Conservation (phyloP, 768 basidiomycete genomes). For the Mycena leptocephala region DNA sequence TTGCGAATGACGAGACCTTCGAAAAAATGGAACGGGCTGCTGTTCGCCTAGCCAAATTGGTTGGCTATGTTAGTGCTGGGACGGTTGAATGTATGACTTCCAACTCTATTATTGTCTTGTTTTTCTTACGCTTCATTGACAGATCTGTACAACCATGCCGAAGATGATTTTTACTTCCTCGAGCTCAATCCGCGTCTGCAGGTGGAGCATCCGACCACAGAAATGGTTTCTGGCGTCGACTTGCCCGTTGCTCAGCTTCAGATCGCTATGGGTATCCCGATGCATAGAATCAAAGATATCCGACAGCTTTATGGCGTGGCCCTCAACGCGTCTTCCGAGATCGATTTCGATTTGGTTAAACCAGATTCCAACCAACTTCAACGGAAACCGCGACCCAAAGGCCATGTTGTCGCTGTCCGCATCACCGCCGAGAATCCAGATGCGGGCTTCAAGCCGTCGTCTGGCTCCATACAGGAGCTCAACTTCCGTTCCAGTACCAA, state of each 20-base stretch:
- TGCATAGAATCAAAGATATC: constrained; percentile 96
- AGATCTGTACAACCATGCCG: constrained; percentile 96
- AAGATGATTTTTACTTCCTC: constrained; percentile 97
- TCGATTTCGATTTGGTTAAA: constrained; percentile 96
- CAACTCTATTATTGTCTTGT: constrained; percentile 27
- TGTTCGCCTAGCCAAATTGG: constrained; percentile 98
- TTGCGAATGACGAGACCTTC: constrained; percentile 92
- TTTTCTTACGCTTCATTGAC: constrained; percentile 19
- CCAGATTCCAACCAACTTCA: constrained; percentile 92
- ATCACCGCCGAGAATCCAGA: constrained; percentile 99
- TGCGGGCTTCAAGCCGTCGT: constrained; percentile 99
- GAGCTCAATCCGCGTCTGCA: constrained; percentile 99
- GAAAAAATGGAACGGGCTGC: constrained; percentile 99
- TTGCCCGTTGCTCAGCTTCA: constrained; percentile 98
- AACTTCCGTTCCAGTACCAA: constrained; percentile 99
- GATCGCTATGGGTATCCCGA: constrained; percentile 97
- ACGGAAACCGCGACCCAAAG: constrained; percentile 96
- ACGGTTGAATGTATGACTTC: constrained; percentile 91
- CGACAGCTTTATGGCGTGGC: constrained; percentile 96
- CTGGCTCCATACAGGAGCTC: constrained; percentile 96
- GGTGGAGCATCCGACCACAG: constrained; percentile 99
- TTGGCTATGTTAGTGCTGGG: constrained; percentile 98
- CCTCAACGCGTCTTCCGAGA: constrained; percentile 90
- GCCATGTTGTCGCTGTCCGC: constrained; percentile 98
- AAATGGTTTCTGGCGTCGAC: constrained; percentile 99